Base-by-base conservation (phyloP, 352 stramenopile species). In the Globisporangium okanoganense region DNA sequence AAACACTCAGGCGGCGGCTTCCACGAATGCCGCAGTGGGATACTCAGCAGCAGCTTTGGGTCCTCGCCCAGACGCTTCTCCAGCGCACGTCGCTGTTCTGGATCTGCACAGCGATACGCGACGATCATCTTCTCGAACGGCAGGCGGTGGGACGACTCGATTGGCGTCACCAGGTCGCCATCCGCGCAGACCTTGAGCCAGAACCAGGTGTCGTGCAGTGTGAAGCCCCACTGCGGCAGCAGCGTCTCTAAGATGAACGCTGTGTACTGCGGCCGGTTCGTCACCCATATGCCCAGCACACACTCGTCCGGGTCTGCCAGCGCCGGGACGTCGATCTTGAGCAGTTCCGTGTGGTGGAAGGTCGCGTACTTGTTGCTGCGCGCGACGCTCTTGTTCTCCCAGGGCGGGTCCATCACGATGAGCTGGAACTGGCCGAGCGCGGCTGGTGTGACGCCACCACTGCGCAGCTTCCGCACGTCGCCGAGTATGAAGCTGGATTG, bases 1-100 rank as follows among this genome's bases (percentile, higher is more conserved):
- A 89, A 85, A 12, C 69, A 65, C 44, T 89, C 77, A 0, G 77
- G 75, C 13, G 83, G 83, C 12, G 83, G 83, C 51, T 92, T 92
- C 83, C 80, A 90, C 12, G 83, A 92, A 51, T 92, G 83, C 0
- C 80, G 80, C 50, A 90, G 57, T 18, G 83, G 83, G n/a, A 89
- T 71, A 48, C 79, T 89, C 35, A 85, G 56, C 12, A 89, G 58
- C n/a, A 87, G 67, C 61, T 75, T 68, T 0, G 69, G 66, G 4
- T 64, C 59, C 2, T 51, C 20, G 18, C 78, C 80, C 47, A 90
- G 60, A 18, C 56, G 65, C 22, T 59, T 35, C 2, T n/a, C 41
- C 24, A 90, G 53, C 47, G 29, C 22, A 14, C 40, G 1, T 50
- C 56, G 12, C 35, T 16, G 7, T 65, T 65, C 27, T 65, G 66